phyloP scores from a whole-genome alignment of 179 eudicot species.

The Sideroxylon spinosum region DNA sequence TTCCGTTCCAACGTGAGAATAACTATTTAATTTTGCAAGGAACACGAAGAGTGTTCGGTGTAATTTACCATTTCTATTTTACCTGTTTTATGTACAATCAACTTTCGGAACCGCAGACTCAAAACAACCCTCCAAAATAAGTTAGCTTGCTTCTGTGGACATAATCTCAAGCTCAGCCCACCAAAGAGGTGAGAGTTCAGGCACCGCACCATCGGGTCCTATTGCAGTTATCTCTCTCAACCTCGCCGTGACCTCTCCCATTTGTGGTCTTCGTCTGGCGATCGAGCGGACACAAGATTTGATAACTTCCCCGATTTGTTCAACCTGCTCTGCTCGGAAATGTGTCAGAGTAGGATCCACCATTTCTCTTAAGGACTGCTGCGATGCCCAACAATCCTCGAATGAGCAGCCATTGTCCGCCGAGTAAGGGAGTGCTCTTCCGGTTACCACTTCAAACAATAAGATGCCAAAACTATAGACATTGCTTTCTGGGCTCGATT shows the following conservation, averaged over 20 bases:
- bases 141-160: slow-evolving; percentile 31
- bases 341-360: slow-evolving; percentile 61
- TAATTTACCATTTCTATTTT: background rate
- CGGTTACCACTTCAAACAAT: slow-evolving; percentile 64
- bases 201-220: slow-evolving; percentile 59
- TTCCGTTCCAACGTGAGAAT: too few relatives aligned
- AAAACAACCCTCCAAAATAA: background rate
- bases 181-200: slow-evolving; percentile 83
- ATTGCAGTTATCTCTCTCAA: slow-evolving; percentile 64
- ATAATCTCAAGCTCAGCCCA: slow-evolving; percentile 95
- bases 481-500: slow-evolving; percentile 39
- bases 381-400: slow-evolving; percentile 35
- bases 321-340: slow-evolving; percentile 46
- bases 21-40: too few relatives aligned
- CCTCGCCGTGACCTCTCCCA: slow-evolving; percentile 50
- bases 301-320: slow-evolving; percentile 40
- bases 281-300: slow-evolving; percentile 50
- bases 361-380: slow-evolving; percentile 32
- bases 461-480: slow-evolving; percentile 65
- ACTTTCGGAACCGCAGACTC: background rate
- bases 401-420: slow-evolving; percentile 33
- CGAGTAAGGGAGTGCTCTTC: slow-evolving; percentile 44
- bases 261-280: slow-evolving; percentile 46
- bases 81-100: background rate
- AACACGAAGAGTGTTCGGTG: background rate